phyloP scores from a whole-genome alignment of 1,284 basidiomycete genomes.

The Ceratobasidium papillatum region DNA sequence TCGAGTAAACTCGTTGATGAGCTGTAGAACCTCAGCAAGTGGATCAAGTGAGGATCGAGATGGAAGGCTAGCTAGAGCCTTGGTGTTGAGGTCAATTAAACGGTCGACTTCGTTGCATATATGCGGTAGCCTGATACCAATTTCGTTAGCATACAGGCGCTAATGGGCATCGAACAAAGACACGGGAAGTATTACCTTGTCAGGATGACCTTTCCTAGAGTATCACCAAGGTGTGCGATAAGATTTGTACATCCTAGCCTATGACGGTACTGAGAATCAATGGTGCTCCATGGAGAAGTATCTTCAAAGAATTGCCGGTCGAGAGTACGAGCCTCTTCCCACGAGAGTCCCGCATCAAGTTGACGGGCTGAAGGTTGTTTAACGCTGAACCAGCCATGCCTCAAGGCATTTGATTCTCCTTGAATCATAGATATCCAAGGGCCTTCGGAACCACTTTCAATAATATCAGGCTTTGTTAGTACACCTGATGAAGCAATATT shows the following conservation, averaged over 20 bases:
- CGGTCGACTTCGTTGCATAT: conserved; percentile 39
- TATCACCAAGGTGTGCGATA: conserved; percentile 26
- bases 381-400: conserved; percentile 75
- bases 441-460: conserved; percentile 66
- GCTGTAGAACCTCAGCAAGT: conserved; percentile 33
- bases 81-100: conserved; percentile 18
- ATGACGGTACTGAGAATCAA: conserved; percentile 15
- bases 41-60: conserved; percentile 20
- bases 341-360: conserved; percentile 64
- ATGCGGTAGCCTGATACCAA: conserved; percentile 9
- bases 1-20: conserved; percentile 22
- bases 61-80: conserved; percentile 3
- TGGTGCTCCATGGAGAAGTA: conserved; percentile 61
- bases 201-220: conserved; percentile 35
- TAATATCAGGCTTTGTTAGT: conserved; percentile 82
- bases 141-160: not conserved
- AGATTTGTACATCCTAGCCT: conserved; percentile 25
- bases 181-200: not conserved
- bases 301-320: conserved; percentile 75
- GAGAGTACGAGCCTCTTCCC: conserved; percentile 63
- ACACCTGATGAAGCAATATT: conserved; percentile 62
- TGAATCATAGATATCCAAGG: conserved; percentile 68
- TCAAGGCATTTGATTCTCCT: conserved; percentile 63
- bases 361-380: conserved; percentile 70
- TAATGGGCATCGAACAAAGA: not conserved